Conservation (phyloP, 225 moss, liverwort and hornwort genomes). For the Straminergon stramineum region DNA sequence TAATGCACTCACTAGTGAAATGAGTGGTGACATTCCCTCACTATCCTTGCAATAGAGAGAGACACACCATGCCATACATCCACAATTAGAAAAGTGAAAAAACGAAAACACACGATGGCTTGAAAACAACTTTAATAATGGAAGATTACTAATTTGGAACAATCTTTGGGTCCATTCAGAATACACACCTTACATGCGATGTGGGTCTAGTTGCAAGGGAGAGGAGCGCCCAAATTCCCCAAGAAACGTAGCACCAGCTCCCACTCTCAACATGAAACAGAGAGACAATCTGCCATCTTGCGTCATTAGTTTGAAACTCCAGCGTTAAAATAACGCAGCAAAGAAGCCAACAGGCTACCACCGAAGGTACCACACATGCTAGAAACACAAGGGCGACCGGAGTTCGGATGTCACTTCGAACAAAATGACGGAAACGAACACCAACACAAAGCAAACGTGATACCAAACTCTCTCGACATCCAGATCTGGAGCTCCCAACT, state of each 20-base stretch:
- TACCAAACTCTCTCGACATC: not conserved
- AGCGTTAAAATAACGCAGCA: not conserved
- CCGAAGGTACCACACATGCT: not conserved
- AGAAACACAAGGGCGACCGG: not conserved
- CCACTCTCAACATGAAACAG: not conserved
- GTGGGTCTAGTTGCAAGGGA: not conserved
- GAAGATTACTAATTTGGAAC: not conserved
- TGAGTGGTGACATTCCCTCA: no score
- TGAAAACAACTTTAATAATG: not conserved
- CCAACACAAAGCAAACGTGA: not conserved
- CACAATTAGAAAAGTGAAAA: not conserved
- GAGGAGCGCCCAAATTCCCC: not conserved
- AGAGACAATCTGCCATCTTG: not conserved
- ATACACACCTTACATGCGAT: not conserved
- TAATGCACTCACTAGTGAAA: no score
- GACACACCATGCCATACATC: no score
- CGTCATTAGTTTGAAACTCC: not conserved
- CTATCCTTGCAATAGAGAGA: no score
- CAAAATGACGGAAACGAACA: not conserved
- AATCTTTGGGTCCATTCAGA: not conserved
- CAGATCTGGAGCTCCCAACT: no score
- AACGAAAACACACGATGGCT: not conserved
- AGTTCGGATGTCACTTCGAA: not conserved
- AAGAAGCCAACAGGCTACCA: not conserved
- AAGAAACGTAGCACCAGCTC: not conserved